Evolutionary conservation across 2,329 filamentous ascomycete species (phyloP).

Genomic region (Aspergillus jensenii): DNA sequence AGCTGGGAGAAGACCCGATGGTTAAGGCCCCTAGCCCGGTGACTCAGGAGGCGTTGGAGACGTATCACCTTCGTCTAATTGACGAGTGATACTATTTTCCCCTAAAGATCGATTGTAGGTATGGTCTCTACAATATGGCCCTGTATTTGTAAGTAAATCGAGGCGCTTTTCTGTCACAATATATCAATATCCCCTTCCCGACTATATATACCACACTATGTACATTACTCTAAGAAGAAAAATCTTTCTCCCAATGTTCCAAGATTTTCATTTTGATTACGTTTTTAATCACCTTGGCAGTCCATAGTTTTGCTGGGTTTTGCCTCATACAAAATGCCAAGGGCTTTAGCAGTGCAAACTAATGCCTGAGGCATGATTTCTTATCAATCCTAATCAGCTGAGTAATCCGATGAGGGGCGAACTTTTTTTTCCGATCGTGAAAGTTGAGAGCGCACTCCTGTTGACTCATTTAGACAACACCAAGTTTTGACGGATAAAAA

Average conservation of each 20-base stretch:
- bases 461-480: not conserved
- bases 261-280: not conserved
- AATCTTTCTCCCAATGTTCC: not conserved
- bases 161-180: not conserved
- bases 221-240: not conserved
- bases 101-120: not conserved
- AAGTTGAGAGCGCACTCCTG: not conserved
- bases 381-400: not conserved
- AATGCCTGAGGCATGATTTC: too few relatives aligned
- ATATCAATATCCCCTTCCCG: not conserved
- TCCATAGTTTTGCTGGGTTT: too few relatives aligned
- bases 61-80: conserved; percentile 56
- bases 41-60: conserved; percentile 58
- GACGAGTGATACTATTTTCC: conserved; percentile 8
- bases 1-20: conserved; percentile 81
- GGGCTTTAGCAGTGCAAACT: too few relatives aligned
- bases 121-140: not conserved
- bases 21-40: conserved; percentile 74
- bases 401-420: conserved; percentile 5
- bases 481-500: not conserved
- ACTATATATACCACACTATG: not conserved
- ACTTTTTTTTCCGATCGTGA: conserved; percentile 4
- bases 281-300: not conserved
- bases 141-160: not conserved
- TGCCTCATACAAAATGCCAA: too few relatives aligned